Base-by-base conservation (phyloP, 805 yeast genomes). In the Trichomonascus vanleenenianus region DNA sequence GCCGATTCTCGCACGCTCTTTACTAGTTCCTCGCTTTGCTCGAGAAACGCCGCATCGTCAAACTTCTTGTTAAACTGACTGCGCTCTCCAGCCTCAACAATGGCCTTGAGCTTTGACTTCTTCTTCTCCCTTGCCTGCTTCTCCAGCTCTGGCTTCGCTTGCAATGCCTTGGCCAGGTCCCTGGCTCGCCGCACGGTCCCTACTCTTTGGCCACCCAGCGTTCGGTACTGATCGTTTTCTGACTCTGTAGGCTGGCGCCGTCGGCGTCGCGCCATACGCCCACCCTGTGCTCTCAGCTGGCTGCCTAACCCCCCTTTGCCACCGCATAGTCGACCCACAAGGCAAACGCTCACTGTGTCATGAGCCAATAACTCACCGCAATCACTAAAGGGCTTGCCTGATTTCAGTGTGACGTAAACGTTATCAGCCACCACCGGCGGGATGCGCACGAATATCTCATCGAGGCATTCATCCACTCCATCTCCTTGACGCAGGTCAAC, bases 231-330 rank as follows among this genome's bases (percentile, higher is more conserved):
- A 46, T 68, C 72, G 37, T 43, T 56, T 6, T 63, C 61, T 12
- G 40, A 44, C 18, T 51, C 50, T 11, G 56, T 55, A 42, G 48
- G 58, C 9, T 50, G 45, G 38, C 53, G 53, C 27, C 48, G 38
- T 43, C 48, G 45, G 44, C 53, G 50, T 30, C 64, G 60, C 12
- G 62, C 54, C 68, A 66, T 64, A 20, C 60, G 54, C 2, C 66
- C 67, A 2, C 72, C 75, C 44, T 65, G 67, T 3, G 68, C 67
- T 33, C 67, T 63, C 43, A 73, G 55, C 51, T 64, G 56, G 14
- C 67, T 59, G 1, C 76, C 77, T 53, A 73, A 69, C 2, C 76
- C 78, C 18, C 78, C 78, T 57, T 74, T 73, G n/a, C 78, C 78
- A 6, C 78, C 78, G 47, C 73, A 64, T 30, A 72, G 45, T 10